A percentile compares a stretch with the other conserved stretches of the same genome.
phyloP scores from a whole-genome alignment of 768 basidiomycete species.

The Psilocybe sp. region DNA sequence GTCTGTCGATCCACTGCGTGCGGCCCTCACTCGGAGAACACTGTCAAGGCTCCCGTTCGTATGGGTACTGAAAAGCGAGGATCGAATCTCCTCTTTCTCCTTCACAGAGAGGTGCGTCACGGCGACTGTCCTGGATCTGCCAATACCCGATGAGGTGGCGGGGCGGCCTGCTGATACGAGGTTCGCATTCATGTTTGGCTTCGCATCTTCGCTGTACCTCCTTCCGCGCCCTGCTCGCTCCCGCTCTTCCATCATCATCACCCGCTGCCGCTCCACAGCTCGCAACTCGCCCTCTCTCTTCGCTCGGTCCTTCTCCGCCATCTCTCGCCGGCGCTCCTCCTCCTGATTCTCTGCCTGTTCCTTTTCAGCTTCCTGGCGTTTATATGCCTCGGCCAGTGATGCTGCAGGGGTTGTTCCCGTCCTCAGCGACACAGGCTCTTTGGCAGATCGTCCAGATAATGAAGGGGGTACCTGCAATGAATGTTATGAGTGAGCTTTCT shows the following conservation, averaged over 20 bases:
- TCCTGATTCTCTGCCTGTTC: background rate
- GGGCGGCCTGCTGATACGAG: no score
- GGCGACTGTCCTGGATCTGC: no score
- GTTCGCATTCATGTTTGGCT: no score
- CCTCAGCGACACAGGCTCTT: background rate
- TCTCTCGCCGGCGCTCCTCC: constrained; percentile 17
- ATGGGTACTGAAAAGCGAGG: no score
- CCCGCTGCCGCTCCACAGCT: background rate
- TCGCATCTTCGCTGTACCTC: background rate
- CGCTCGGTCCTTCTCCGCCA: constrained; percentile 21
- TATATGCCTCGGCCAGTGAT: constrained; percentile 15
- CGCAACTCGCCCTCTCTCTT: constrained; percentile 8
- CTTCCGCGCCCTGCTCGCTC: background rate
- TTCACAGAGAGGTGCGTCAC: no score
- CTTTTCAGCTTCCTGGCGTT: no score
- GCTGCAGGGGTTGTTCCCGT: constrained; percentile 14
- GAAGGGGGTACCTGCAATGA: background rate
- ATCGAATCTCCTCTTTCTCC: no score
- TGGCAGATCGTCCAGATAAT: background rate
- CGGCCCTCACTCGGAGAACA: no score
- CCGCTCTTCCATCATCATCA: background rate
- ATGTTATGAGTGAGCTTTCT: background rate
- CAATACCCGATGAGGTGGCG: no score
- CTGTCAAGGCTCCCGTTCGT: no score
- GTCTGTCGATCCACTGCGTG: no score